Evolutionary conservation across 441 rosid genomes (phyloP), one percentile per base, ranked within the genome.

Genomic region (Populus trichocarpa): DNA sequence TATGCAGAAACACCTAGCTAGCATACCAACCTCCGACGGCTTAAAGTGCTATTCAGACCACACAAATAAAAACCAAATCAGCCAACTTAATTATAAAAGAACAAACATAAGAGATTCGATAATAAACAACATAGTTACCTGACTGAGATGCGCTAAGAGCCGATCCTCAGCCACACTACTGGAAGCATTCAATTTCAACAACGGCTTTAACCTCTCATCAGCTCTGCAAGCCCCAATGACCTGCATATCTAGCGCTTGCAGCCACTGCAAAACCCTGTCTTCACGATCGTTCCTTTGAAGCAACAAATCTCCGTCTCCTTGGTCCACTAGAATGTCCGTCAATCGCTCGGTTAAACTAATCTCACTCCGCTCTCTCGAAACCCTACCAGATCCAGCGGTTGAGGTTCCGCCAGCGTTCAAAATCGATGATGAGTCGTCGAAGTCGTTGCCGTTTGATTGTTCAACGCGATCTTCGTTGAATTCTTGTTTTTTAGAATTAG

Each of bases 141-240:
- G 93, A 79, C 92, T 96, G 64, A 96, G 86, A 85, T 92, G 96
- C 3, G 92, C 87, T 75, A 93, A 83, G 79, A 96, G 85, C 36
- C 88, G 88, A 84, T 92, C 99, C 79, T 93, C 97, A 0, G 91
- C 94, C 69, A 87, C 80, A 3, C 94, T 93, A 50, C 84, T 86
- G 1, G 97, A 85, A 30, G 86, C 89, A 42, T 83, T 94, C 3
- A 85, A 68, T 88, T 93, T 96, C 87, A 93, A 81, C 87, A 96
- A 81, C 26, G 99, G 99, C 85, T 90, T 96, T 80, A 96, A 75
- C 77, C 99, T 89, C 89, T 96, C 99, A 18, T 96, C 98, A 4
- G 89, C 93, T 32, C 99, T 87, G 83, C 99, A 96, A 36, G 98
- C 98, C 18, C 99, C 99, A 66, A 92, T 77, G n/a, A 96, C 92